Conservation (phyloP, 2,329 filamentous ascomycete species). For the Fusarium siculi region DNA sequence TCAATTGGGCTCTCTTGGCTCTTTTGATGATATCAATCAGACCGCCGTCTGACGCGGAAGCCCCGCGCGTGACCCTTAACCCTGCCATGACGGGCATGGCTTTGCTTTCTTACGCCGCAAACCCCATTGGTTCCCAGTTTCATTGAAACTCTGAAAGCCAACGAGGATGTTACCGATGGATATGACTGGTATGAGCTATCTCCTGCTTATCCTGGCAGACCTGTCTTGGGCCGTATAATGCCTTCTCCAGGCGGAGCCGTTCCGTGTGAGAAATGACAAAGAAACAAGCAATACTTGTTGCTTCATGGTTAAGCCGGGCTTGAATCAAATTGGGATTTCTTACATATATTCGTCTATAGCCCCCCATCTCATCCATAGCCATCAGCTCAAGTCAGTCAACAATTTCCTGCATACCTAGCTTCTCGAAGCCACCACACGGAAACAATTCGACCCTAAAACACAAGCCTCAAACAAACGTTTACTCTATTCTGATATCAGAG, state of each 20-base stretch:
- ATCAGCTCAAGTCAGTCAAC: slow-evolving; percentile 12
- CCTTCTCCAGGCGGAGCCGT: slow-evolving; percentile 42
- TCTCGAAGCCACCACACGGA: slow-evolving; percentile 23
- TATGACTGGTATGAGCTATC: slow-evolving; percentile 13
- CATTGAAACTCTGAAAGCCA: slow-evolving; percentile 17
- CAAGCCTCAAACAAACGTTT: slow-evolving; percentile 16
- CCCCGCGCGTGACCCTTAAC: slow-evolving; percentile 40
- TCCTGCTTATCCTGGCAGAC: slow-evolving; percentile 24
- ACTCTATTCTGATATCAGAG: slow-evolving; percentile 17
- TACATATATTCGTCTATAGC: slow-evolving; percentile 35
- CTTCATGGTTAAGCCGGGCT: slow-evolving; percentile 39
- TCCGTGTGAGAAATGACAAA: slow-evolving; percentile 39
- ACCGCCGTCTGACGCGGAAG: slow-evolving; percentile 38
- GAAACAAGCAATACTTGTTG: slow-evolving; percentile 18
- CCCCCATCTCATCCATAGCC: slow-evolving; percentile 14
- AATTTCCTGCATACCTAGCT: slow-evolving; percentile 18
- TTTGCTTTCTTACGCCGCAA: slow-evolving; percentile 34
- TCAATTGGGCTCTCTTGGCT: slow-evolving; percentile 27
- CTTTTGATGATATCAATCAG: slow-evolving; percentile 43
- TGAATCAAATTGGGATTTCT: slow-evolving; percentile 31
- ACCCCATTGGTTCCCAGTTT: slow-evolving; percentile 34
- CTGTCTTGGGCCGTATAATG: slow-evolving; percentile 41
- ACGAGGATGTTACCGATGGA: slow-evolving; percentile 29
- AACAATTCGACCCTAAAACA: slow-evolving; percentile 12
- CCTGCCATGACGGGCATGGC: slow-evolving; percentile 36